Base-by-base conservation (phyloP, 495 filamentous ascomycete genomes). In the Geoglossum glabrum region DNA sequence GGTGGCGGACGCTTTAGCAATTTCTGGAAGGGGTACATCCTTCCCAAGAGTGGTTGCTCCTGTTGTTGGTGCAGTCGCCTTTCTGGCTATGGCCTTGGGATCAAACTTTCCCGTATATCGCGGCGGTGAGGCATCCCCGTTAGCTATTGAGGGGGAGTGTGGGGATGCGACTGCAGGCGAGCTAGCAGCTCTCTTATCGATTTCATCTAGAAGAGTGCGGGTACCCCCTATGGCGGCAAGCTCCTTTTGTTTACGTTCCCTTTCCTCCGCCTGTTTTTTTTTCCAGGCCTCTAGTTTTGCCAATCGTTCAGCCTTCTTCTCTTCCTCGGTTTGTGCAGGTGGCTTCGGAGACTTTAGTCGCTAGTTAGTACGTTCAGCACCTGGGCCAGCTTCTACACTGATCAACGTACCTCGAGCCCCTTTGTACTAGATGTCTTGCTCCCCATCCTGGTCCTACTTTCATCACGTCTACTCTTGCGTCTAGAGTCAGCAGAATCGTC, bases 221-320 rank as follows among this genome's bases (percentile, higher is more conserved):
- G 82, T 77, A 47, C 78, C 80, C 50, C 79, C 79, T 46, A 76
- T 69, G 7, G 74, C 76, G 25, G 70, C 72, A n/a, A 79, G 72
- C 62, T 82, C 82, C 57, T 82, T 82, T 66, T 86, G 81, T 63
- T 87, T 88, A 51, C 76, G 76, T 64, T 85, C 85, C 61, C 85
- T 83, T 63, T 88, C 79, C 38, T 85, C 87, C 19, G 78, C 79
- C 61, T 87, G 84, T 63, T 93, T 92, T 67, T 85, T 81, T 68
- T 93, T 95, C 88, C 89, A 94, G 61, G 87, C 86, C 67, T 90
- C 85, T 33, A 95, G 67, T 60, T 88, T 90, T 30, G 88, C 86
- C 34, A 90, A 74, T 54, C 85, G 73, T 66, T 93, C 86, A 49
- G 81, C 85, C 64, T 88, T 86, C 65, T 92, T 90, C 43, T 92